Percentiles rank a stretch among this genome's conserved stretches.
Conservation (phyloP, 129 eudicot species). For the Flaveria sonorensis region DNA sequence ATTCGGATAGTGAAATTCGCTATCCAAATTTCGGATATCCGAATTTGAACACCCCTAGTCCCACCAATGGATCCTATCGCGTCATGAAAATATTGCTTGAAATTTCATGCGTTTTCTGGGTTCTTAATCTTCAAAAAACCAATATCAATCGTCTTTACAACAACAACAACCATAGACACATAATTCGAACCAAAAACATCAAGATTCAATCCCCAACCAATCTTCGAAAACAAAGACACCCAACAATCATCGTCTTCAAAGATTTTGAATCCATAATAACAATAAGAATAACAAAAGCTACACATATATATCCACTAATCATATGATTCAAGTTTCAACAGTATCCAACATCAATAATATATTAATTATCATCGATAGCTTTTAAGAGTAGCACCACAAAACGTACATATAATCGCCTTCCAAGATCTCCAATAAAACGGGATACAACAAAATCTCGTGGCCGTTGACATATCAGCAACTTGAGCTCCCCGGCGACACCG, state of each 20-base stretch:
- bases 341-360: too few relatives aligned
- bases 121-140: too few relatives aligned
- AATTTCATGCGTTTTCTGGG: too few relatives aligned
- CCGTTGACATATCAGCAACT: constrained; percentile 78
- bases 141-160: not conserved
- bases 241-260: too few relatives aligned
- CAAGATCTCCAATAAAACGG: constrained; percentile 75
- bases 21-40: too few relatives aligned
- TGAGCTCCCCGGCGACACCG: constrained; percentile 81
- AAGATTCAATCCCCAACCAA: not conserved
- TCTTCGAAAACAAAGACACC: not conserved
- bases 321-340: not conserved
- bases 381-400: constrained; percentile 77
- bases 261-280: not conserved
- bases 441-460: constrained; percentile 76
- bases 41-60: too few relatives aligned
- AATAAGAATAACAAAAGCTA: too few relatives aligned
- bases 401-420: constrained; percentile 80
- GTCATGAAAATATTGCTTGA: too few relatives aligned
- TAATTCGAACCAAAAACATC: not conserved
- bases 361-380: constrained; percentile 40
- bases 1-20: too few relatives aligned
- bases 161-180: not conserved
- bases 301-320: too few relatives aligned
- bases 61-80: too few relatives aligned